These are phyloP conservation scores for Backusella luteola DNA, from an alignment of 192 early-diverging fungal species.

Conservation along the genomic window DNA sequence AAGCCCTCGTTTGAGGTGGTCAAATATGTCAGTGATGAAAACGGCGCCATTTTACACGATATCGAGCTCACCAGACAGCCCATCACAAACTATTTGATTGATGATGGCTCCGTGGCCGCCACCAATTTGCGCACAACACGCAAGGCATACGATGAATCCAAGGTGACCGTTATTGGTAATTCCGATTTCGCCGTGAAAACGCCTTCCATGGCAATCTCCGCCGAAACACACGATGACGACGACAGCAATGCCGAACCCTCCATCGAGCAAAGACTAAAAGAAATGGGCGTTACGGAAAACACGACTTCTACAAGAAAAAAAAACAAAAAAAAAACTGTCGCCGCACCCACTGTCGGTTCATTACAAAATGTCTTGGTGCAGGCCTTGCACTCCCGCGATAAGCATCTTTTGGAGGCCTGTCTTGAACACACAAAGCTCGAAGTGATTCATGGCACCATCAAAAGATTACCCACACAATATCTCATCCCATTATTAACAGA, in stretches of 20 bases:
- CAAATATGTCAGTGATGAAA: conserved; percentile 37
- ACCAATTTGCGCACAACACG: conserved; percentile 44
- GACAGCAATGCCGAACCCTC: conserved; percentile 28
- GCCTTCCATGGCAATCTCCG: conserved; percentile 12
- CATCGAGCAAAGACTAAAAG: conserved; percentile 44
- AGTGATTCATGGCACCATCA: conserved; percentile 39
- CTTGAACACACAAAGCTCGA: conserved; percentile 38
- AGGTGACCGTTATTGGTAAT: conserved; percentile 39
- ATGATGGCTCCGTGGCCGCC: conserved; percentile 44
- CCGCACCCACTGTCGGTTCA: conserved; percentile 45
- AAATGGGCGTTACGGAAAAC: conserved; percentile 35
- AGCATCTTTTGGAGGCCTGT: conserved; percentile 45
- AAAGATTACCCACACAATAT: conserved; percentile 47
- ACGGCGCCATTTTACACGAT: conserved; percentile 17
- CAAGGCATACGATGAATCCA: conserved; percentile 53
- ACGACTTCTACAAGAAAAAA: background rate
- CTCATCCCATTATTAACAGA: conserved; percentile 51
- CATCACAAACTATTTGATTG: conserved; percentile 42
- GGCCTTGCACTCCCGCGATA: conserved; percentile 54
- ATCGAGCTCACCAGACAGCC: conserved; percentile 29
- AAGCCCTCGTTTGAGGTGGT: conserved; percentile 56
- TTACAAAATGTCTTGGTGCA: conserved; percentile 53
- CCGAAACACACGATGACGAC: conserved; percentile 23
- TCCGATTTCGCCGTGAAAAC: conserved; percentile 40
- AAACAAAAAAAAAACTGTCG: conserved; percentile 13